phyloP scores from a whole-genome alignment of 768 basidiomycete genomes.

The Tephrocybe sp. region DNA sequence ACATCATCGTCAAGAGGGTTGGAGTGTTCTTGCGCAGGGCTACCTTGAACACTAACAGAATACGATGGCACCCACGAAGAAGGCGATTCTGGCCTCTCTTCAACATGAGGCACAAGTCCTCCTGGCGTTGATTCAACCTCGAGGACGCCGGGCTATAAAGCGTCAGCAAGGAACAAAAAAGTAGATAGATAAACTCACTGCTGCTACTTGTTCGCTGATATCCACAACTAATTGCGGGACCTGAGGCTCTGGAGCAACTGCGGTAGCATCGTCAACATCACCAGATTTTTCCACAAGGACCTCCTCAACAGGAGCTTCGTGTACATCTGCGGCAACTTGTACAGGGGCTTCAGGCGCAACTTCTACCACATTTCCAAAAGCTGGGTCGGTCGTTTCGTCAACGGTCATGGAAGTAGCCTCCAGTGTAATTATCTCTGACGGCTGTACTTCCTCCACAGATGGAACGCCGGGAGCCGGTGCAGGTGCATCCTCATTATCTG shows the following conservation, averaged over 20 bases:
- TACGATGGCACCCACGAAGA: slow-evolving; percentile 36
- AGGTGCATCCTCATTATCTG: slow-evolving; percentile 11
- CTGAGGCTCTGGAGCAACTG: neutral
- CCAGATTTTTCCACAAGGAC: too few relatives aligned
- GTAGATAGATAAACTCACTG: slow-evolving; percentile 4
- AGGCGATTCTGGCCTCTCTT: slow-evolving; percentile 29
- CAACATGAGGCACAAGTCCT: slow-evolving; percentile 1
- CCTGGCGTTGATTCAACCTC: neutral
- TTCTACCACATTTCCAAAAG: neutral
- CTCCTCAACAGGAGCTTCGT: neutral
- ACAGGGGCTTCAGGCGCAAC: neutral
- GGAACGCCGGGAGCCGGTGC: neutral
- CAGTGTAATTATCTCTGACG: neutral
- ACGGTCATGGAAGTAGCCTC: neutral
- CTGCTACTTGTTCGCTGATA: slow-evolving; percentile 4
- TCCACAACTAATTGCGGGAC: slow-evolving; percentile 13
- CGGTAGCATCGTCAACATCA: neutral
- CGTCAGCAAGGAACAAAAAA: neutral
- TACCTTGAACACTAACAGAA: slow-evolving; percentile 34
- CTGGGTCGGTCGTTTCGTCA: neutral
- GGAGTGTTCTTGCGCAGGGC: slow-evolving; percentile 12
- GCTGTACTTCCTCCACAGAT: neutral
- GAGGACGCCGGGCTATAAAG: slow-evolving; percentile 1
- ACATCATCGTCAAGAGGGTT: slow-evolving; percentile 16
- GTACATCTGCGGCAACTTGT: neutral